Base-by-base conservation (phyloP, 2,329 filamentous ascomycete genomes). In the Penicillium concentricum region DNA sequence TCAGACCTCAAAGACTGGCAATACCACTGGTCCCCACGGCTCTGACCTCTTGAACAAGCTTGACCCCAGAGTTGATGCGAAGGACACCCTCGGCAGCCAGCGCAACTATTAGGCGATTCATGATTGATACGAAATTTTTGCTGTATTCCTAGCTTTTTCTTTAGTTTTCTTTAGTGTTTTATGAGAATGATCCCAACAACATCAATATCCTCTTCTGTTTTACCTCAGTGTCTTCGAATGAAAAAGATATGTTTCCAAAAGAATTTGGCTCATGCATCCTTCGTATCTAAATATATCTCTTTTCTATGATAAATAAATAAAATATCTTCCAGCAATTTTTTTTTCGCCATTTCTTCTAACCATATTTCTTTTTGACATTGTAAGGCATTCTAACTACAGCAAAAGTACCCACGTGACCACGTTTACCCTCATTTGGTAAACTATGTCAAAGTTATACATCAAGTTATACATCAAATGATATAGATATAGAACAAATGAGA, bases 1-100 rank as follows among this genome's bases (percentile, higher is more conserved):
- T 1, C 34, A 41, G 15, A 52, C 41, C 20, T 59, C 34, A 10
- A 54, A 30, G 16, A 42, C 52, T n/a, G 44, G 49, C n/a, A 60
- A 48, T 28, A 54, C 53, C 4, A 53, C 66, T 38, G 79, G 80
- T 13, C 75, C 77, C 8, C 79, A 83, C 67, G 66, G 56, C 55
- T 76, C 72, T 18, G 76, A 77, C 39, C 8, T 74, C 2, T 71
- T 74, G 24, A 85, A 84, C 69, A 78, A 80, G 48, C 57, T 66
- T 38, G 63, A 66, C 39, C 62, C 62, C 5, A 54, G 61, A 3
- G 59, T 63, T 18, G 48, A 53, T 3, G 56, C 62, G 24, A 58
- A 61, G 15, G 47, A 44, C 9, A 8, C 50, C 3, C 16, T 41
- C 20, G 24, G 35, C 32, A 51, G 58, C 37, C 59, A 66, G 49